Evolutionary conservation across 2,329 filamentous ascomycete species (phyloP), one percentile per base, ranked within the genome.

Genomic region (Sclerotinia borealis): DNA sequence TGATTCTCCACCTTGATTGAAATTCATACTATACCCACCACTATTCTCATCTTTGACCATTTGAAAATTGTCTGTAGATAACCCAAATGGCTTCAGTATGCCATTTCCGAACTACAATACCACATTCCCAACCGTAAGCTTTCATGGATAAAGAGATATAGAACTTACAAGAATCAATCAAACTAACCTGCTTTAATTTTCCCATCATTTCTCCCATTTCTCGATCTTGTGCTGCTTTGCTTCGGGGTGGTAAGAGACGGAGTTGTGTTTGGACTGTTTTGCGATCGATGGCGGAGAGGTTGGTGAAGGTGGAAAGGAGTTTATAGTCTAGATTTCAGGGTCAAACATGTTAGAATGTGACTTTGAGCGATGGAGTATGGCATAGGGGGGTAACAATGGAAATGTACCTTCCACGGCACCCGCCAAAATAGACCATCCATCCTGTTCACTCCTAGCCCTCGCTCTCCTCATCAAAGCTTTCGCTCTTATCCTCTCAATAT

Each of bases 141-240:
- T 52, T 48, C 37, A 63, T 25, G 49, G 45, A 37, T 22, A 9
- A 56, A 47, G n/a, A 45, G 17, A 45, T 15, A 34, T n/a, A n/a
- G 1, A 13, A 45, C 60, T 56, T 48, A 58, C 51, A 48, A 55
- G 25, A 48, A 56, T 58, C 19, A 31, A 34, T 51, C 31, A 22
- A 58, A 80, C 83, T 78, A 68, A 86, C 85, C 70, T 89, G 87
- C 74, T 96, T 97, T 71, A 99, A 77, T 79, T 98, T 97, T 22
- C 89, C 91, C 92, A 96, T 96, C 92, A 98, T 97, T 78, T 99
- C 93, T 3, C 84, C 88, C 84, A 95, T 91, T 77, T 99, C 95
- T 69, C 83, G 84, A 72, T 96, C 89, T 77, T 92, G 91, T 1
- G 93, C 92, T 22, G 83, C 84, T 68, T 93, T 90, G 56, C 92